Evolutionary conservation across 2,329 filamentous ascomycete species (phyloP), one percentile per base, ranked within the genome.

Genomic region (Phialophora tarda): DNA sequence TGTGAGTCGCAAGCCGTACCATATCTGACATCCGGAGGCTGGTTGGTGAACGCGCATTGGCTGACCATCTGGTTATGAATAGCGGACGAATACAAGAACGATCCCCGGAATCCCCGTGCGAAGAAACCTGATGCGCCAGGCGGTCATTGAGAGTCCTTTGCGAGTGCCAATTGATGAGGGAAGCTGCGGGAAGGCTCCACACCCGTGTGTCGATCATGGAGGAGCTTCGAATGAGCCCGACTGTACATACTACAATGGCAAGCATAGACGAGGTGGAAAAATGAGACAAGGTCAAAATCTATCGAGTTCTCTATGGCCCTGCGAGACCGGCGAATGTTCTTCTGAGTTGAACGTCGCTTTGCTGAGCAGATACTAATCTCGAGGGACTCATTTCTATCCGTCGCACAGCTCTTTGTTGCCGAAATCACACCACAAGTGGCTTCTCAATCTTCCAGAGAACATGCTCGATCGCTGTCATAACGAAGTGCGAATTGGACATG

Each of bases 1-100:
- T 87, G 94, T 98, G 88, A 81, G 88, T 86, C 41, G 1, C 21
- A 53, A 34, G 26, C 8, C 28, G 12, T 54, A 48, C 34, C 14
- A 11, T 14, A 24, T 14, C 17, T 30, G 3, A 23, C n/a, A 6
- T n/a, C 24, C 14, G 23, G 8, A 12, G 41, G 23, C 5, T 12
- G 26, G 14, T 23, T 30, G 10, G 47, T 47, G 2, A 59, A 64
- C 23, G 24, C 44, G 54, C 28, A 56, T 28, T 68, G 48, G 64
- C 74, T 76, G 71, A 77, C 69, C 53, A 59, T 32, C 28, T 57
- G 66, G 60, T 6, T 54, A 54, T 62, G 53, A 57, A 65, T 59
- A 98, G 94, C 88, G 84, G 91, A 91, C 75, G 92, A 98, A 84
- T 97, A 87, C 88, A 96, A 93, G 89, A 96, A 97, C 85, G 94